Percentiles rank a stretch among this genome's conserved stretches.
phyloP scores from a whole-genome alignment of 306 rosid species.

The Quercus suber region DNA sequence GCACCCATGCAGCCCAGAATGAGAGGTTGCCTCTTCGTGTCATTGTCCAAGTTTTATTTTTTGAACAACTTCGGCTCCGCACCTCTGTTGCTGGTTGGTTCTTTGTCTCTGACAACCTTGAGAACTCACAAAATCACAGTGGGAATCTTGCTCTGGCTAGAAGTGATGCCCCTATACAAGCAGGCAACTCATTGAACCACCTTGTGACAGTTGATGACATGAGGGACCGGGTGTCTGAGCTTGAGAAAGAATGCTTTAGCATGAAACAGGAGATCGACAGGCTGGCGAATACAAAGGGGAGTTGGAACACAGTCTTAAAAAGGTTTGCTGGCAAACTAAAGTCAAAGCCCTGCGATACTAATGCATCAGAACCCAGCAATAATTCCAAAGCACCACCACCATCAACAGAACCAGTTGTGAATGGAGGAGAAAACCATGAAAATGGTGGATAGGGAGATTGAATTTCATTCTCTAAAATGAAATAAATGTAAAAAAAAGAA shows the following conservation, averaged over 20 bases:
- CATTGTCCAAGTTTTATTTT: conserved; percentile 82
- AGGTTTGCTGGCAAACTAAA: conserved; percentile 54
- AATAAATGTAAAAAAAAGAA: background rate
- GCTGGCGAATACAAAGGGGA: conserved; percentile 64
- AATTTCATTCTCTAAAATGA: background rate
- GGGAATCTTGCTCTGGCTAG: conserved; percentile 46
- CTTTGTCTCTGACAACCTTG: conserved; percentile 67
- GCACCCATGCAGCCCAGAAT: conserved; percentile 93
- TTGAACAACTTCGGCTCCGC: conserved; percentile 84
- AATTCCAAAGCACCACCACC: conserved; percentile 45
- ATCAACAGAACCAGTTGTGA: conserved; percentile 6
- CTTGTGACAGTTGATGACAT: conserved; percentile 45
- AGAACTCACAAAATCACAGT: conserved; percentile 47
- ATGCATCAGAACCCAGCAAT: conserved; percentile 34
- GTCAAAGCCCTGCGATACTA: conserved; percentile 38
- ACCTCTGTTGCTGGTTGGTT: conserved; percentile 84
- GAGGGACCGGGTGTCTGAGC: conserved; percentile 63
- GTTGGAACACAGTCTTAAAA: conserved; percentile 64
- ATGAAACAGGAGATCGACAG: conserved; percentile 78
- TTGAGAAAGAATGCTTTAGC: conserved; percentile 72
- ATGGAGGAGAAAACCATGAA: conserved; percentile 36
- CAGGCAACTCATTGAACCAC: conserved; percentile 17
- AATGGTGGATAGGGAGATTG: conserved; percentile 24
- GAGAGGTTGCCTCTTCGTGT: conserved; percentile 87
- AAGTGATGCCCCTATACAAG: conserved; percentile 23